phyloP scores from a whole-genome alignment of 768 basidiomycete species.

The Tylopilus subfusipes region DNA sequence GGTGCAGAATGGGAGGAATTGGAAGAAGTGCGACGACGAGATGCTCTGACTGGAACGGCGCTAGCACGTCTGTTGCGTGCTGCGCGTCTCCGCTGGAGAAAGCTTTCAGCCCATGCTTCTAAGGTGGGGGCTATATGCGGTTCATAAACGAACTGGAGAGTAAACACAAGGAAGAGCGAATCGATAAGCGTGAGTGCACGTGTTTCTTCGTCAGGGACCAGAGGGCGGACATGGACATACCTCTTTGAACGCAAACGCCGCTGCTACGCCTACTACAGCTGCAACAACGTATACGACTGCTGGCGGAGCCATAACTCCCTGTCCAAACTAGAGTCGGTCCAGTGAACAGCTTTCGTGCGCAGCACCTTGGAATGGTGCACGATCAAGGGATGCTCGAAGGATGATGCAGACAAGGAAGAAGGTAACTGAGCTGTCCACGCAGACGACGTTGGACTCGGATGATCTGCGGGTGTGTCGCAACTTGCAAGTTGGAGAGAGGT shows the following conservation, averaged over 20 bases:
- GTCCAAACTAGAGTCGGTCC: constrained; percentile 4
- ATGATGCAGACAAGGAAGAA: background rate
- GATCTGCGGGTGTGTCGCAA: background rate
- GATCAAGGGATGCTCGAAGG: background rate
- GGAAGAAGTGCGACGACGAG: constrained; percentile 14
- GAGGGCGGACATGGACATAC: constrained; percentile 31
- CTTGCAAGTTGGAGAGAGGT: constrained; percentile 1
- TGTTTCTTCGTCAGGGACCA: constrained; percentile 6
- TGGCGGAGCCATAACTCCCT: constrained; percentile 25
- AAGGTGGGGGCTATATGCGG: constrained; percentile 63
- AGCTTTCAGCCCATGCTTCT: constrained; percentile 42
- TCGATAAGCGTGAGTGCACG: constrained; percentile 19
- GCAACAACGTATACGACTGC: constrained; percentile 49
- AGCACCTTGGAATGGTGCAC: constrained; percentile 7
- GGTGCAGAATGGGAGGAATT: constrained; percentile 9
- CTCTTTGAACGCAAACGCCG: constrained; percentile 55
- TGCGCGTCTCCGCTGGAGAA: constrained; percentile 30
- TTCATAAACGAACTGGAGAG: constrained; percentile 59
- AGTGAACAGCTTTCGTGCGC: constrained; percentile 10
- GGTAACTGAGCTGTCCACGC: background rate
- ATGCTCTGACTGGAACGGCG: constrained; percentile 19
- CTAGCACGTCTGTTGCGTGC: constrained; percentile 25
- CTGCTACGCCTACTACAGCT: constrained; percentile 49
- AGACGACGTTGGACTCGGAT: background rate
- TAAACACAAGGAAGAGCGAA: background rate